Evolutionary conservation across 1,284 basidiomycete species (phyloP).

Genomic region (Apiotrichum siamense): DNA sequence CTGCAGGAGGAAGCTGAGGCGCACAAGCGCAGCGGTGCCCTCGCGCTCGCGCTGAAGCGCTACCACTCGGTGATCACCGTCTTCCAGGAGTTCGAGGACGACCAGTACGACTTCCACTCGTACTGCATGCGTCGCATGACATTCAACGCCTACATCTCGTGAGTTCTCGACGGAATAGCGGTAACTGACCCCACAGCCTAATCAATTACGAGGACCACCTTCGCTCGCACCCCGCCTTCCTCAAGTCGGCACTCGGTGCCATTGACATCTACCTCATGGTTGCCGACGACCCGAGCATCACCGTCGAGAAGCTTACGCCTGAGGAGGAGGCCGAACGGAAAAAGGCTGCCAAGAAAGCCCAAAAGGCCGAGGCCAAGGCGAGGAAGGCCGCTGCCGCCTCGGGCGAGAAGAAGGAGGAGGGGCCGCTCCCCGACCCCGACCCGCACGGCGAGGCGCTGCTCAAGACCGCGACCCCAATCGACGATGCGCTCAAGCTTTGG

Average conservation of each 20-base stretch:
- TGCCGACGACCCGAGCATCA: slow-evolving; percentile 66
- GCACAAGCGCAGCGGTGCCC: slow-evolving; percentile 59
- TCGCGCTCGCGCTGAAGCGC: slow-evolving; percentile 80
- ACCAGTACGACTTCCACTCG: slow-evolving; percentile 97
- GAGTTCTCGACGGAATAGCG: slow-evolving; percentile 21
- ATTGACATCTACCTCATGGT: slow-evolving; percentile 70
- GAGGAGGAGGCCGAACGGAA: slow-evolving; percentile 52
- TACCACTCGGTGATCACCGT: slow-evolving; percentile 66
- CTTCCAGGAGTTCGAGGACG: slow-evolving; percentile 85
- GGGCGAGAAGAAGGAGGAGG: slow-evolving; percentile 66
- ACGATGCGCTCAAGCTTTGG: slow-evolving; percentile 68
- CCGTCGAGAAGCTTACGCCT: slow-evolving; percentile 34
- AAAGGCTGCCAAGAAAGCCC: slow-evolving; percentile 72
- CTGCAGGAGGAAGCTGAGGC: slow-evolving; percentile 76
- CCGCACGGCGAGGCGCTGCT: slow-evolving; percentile 71
- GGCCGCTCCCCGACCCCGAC: slow-evolving; percentile 64
- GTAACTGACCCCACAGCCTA: slow-evolving; percentile 52
- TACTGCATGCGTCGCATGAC: slow-evolving; percentile 90
- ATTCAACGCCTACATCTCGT: slow-evolving; percentile 78
- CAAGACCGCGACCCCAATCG: slow-evolving; percentile 62
- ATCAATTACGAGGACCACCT: slow-evolving; percentile 77
- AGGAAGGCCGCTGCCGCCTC: slow-evolving; percentile 56
- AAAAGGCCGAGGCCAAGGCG: slow-evolving; percentile 83
- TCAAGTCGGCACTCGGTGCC: slow-evolving; percentile 66
- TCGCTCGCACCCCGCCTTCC: slow-evolving; percentile 67